These are phyloP conservation scores for Casuarina glauca DNA, from an alignment of 306 rosid genomes.

Conservation along the genomic window DNA sequence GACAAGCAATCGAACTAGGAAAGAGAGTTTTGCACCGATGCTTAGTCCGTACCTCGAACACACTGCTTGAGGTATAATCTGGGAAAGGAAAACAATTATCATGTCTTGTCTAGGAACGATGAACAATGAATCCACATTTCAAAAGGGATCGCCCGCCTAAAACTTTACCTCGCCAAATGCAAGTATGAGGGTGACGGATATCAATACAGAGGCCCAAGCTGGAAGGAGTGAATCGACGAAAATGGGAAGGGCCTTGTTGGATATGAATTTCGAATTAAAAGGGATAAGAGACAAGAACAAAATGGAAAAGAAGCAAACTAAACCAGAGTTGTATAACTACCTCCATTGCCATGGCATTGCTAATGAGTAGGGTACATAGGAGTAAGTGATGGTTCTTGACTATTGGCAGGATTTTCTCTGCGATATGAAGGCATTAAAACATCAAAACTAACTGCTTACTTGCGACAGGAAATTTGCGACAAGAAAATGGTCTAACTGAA, in stretches of 20 bases:
- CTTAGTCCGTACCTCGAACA: constrained; percentile 60
- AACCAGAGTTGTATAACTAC: constrained; percentile 28
- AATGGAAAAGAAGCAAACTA: not conserved
- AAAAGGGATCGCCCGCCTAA: not conserved
- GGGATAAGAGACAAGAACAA: not conserved
- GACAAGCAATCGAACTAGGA: constrained; percentile 56
- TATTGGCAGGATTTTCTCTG: constrained; percentile 72
- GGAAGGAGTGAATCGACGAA: constrained; percentile 53
- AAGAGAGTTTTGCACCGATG: constrained; percentile 62
- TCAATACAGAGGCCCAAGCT: constrained; percentile 45
- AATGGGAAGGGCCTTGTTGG: constrained; percentile 62
- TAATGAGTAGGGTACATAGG: constrained; percentile 73
- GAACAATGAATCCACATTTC: constrained; percentile 3
- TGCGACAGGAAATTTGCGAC: not conserved
- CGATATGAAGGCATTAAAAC: constrained; percentile 4
- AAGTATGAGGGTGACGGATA: constrained; percentile 48
- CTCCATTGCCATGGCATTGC: constrained; percentile 77
- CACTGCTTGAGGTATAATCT: constrained; percentile 86
- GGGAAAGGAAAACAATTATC: not conserved
- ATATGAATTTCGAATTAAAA: not conserved
- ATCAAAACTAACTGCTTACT: not conserved
- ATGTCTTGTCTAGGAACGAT: not conserved
- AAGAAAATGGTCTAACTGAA: not conserved
- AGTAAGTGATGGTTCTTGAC: constrained; percentile 80
- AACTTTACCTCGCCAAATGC: constrained; percentile 56